These are phyloP conservation scores for Leccinum fibrillosum DNA, from an alignment of 768 basidiomycete genomes.

Conservation along the genomic window DNA sequence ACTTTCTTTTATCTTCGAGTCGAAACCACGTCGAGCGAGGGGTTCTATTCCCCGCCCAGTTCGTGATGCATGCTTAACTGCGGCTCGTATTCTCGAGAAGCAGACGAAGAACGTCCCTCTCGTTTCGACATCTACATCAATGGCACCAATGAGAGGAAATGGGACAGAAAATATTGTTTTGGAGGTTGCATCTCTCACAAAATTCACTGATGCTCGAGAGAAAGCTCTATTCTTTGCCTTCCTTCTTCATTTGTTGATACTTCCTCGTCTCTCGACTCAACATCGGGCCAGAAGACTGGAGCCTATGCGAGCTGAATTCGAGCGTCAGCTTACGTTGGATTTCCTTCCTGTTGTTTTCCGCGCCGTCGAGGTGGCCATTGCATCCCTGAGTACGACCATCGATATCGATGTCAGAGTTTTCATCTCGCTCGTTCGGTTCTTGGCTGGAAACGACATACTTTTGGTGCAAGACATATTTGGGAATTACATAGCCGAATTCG, in stretches of 20 bases:
- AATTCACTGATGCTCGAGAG: conserved; percentile 4
- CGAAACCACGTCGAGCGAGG: conserved; percentile 23
- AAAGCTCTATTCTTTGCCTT: conserved; percentile 34
- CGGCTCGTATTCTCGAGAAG: conserved; percentile 11
- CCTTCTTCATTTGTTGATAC: conserved; percentile 37
- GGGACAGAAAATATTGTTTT: conserved; percentile 6
- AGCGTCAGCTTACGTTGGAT: conserved; percentile 25
- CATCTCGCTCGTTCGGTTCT: conserved; percentile 39
- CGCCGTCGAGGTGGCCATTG: conserved; percentile 25
- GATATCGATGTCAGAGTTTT: conserved; percentile 58
- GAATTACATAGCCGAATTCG: conserved; percentile 16
- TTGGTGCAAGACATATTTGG: conserved; percentile 31
- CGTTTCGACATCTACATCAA: not conserved
- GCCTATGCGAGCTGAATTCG: conserved; percentile 29
- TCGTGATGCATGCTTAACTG: conserved; percentile 4
- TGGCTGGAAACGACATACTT: conserved; percentile 23
- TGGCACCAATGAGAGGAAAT: not conserved
- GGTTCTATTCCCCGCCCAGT: conserved; percentile 13
- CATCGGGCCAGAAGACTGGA: conserved; percentile 38
- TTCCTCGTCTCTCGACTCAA: conserved; percentile 35
- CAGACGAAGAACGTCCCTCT: not conserved
- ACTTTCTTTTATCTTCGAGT: conserved; percentile 55
- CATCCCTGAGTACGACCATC: conserved; percentile 23
- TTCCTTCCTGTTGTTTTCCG: conserved; percentile 44
- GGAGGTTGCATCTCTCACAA: conserved; percentile 6